Evolutionary conservation across 495 filamentous ascomycete species (phyloP).

Genomic region (Penicillium nucicola): DNA sequence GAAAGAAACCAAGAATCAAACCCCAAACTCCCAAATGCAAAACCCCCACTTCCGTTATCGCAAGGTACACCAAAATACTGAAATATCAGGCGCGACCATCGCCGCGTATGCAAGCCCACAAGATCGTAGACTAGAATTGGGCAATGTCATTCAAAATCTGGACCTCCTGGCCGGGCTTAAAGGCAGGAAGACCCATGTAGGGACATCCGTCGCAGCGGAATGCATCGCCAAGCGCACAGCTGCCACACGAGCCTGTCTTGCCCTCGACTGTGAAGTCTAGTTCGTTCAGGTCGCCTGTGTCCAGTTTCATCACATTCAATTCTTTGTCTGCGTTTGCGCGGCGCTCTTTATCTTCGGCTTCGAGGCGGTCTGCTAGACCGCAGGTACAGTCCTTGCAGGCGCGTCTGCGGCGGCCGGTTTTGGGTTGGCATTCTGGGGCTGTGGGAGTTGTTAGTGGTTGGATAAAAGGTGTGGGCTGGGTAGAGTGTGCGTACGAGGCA

Average conservation of each 20-base stretch:
- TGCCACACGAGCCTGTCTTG: slow-evolving; percentile 90
- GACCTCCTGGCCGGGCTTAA: slow-evolving; percentile 95
- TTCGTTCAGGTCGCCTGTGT: slow-evolving; percentile 70
- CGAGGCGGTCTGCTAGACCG: slow-evolving; percentile 74
- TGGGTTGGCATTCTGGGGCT: slow-evolving; percentile 82
- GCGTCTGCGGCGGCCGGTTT: slow-evolving; percentile 84
- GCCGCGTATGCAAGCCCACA: background rate
- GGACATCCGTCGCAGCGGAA: slow-evolving; percentile 70
- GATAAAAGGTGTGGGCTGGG: background rate
- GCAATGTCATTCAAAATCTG: slow-evolving; percentile 78
- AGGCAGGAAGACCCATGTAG: slow-evolving; percentile 89
- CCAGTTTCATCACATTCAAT: slow-evolving; percentile 66
- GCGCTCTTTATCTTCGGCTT: slow-evolving; percentile 74
- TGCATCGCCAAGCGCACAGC: slow-evolving; percentile 82
- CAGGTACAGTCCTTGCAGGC: slow-evolving; percentile 99
- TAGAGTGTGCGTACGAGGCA: slow-evolving; percentile 62
- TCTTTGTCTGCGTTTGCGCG: slow-evolving; percentile 58
- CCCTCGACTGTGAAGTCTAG: slow-evolving; percentile 95
- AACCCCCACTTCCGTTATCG: background rate
- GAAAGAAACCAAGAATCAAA: background rate
- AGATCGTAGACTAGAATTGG: slow-evolving; percentile 57
- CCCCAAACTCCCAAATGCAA: background rate
- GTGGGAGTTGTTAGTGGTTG: slow-evolving; percentile 6
- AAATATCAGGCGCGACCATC: background rate
- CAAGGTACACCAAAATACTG: background rate